A percentile compares a stretch with the other conserved stretches of the same genome.
phyloP scores from a whole-genome alignment of 2,329 filamentous ascomycete species.

The Fusarium kyushuense region DNA sequence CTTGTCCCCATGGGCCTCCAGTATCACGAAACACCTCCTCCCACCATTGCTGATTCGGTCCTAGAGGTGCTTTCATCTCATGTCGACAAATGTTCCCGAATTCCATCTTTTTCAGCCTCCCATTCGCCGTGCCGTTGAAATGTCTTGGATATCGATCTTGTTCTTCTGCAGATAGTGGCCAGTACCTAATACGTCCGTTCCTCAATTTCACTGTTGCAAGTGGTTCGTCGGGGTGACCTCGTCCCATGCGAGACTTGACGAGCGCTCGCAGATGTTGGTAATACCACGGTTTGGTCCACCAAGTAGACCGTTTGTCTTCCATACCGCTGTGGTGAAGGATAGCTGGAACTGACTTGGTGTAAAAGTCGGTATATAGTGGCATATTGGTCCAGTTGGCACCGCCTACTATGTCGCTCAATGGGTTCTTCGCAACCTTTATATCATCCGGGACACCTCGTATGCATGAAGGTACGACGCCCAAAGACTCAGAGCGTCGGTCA shows the following conservation, averaged over 20 bases:
- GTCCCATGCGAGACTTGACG: background rate
- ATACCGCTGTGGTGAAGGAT: background rate
- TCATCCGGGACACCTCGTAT: background rate
- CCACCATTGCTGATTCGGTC: background rate
- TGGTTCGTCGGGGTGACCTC: background rate
- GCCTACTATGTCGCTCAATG: background rate
- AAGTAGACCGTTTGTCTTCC: fast-evolving
- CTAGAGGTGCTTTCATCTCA: background rate
- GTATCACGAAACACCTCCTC: background rate
- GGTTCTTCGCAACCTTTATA: background rate
- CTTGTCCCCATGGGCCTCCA: background rate
- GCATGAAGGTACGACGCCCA: background rate
- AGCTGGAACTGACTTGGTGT: background rate
- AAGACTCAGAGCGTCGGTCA: background rate
- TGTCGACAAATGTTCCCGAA: background rate
- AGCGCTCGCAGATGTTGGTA: background rate
- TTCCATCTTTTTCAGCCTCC: background rate
- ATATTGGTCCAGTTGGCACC: background rate
- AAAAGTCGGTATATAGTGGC: background rate
- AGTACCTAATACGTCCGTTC: background rate
- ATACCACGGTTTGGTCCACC: background rate
- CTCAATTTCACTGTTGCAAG: background rate
- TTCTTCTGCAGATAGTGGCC: background rate
- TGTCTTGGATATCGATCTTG: background rate
- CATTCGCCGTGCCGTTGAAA: background rate